Base-by-base conservation (phyloP, 1,139 yeast genomes). In the Candida tropicalis region DNA sequence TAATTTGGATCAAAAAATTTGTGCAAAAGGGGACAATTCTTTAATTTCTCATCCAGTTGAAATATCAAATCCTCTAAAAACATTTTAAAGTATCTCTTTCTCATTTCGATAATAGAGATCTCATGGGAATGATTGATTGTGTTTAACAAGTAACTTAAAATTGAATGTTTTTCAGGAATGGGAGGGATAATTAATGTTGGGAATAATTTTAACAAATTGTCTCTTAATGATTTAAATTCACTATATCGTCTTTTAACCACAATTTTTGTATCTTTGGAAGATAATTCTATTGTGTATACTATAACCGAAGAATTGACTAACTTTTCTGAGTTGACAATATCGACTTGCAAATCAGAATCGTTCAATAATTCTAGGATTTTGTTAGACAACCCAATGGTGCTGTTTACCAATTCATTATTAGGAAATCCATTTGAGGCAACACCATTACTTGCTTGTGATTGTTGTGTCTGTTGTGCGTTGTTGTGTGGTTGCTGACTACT, bases 121-220 rank as follows among this genome's bases (percentile, higher is more conserved):
- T 73, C 79, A 40, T 67, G 65, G 39, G 68, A 53, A 45, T 57
- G 66, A 47, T 71, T 68, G 42, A 73, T 56, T 26, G 77, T 65
- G 43, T 70, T 71, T 43, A 73, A 56, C 40, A 74, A 58, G 47
- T 68, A 72, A 35, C 71, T 64, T 42, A 73, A 57, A 6, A 79
- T 51, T 1, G 83, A 72, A 52, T 79, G 84, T 50, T 79, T 79
- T 50, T 77, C 83, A 0, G 84, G 84, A 12, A 79, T 73, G 2
- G 83, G 82, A 2, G 84, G 83, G 9, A 79, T 64, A 12, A 79
- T 66, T 31, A 71, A 57, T 1, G 81, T 75, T 4, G 83, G 84
- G 49, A 66, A 77, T 36, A 78, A 59, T 52, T 67, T 67, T 36
- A 68, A 58, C 31, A 79, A 55, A 48, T 65, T 68, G 40, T 70